These are phyloP conservation scores for Russula brevipes DNA, from an alignment of 768 basidiomycete genomes.

Conservation along the genomic window DNA sequence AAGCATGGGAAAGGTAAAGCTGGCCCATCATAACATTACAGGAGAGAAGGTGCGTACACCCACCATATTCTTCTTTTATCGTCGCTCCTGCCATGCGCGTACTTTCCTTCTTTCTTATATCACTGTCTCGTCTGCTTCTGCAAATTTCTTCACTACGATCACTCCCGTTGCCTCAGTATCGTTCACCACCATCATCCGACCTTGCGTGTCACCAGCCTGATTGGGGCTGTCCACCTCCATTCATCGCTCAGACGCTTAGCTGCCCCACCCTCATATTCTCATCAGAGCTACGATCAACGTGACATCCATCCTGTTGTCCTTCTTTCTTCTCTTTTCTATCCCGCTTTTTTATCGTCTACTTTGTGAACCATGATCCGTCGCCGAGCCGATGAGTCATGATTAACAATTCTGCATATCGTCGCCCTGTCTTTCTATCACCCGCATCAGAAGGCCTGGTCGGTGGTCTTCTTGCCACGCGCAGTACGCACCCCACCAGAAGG, in stretches of 20 bases:
- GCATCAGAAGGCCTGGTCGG: neutral
- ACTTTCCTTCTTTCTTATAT: neutral
- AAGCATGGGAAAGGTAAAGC: slow-evolving; percentile 98
- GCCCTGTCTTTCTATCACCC: neutral
- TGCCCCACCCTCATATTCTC: neutral
- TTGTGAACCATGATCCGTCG: neutral
- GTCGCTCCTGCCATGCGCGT: neutral
- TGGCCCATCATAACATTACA: slow-evolving; percentile 81
- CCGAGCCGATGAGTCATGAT: neutral
- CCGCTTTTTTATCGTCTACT: neutral
- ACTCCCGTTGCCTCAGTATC: neutral
- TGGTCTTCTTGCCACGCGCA: slow-evolving; percentile 4
- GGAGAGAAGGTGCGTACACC: slow-evolving; percentile 76
- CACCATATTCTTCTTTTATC: slow-evolving; percentile 68
- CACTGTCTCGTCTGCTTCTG: neutral
- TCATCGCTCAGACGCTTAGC: too few species aligned
- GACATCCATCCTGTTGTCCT: neutral
- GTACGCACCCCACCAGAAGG: neutral
- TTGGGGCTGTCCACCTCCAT: neutral
- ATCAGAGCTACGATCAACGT: neutral
- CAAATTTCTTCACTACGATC: neutral
- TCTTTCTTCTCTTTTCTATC: neutral
- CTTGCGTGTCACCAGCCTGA: neutral
- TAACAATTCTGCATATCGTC: neutral
- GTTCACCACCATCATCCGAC: neutral